These are phyloP conservation scores for Mucor ambiguus DNA, from an alignment of 371 early-diverging fungal genomes.

Conservation along the genomic window DNA sequence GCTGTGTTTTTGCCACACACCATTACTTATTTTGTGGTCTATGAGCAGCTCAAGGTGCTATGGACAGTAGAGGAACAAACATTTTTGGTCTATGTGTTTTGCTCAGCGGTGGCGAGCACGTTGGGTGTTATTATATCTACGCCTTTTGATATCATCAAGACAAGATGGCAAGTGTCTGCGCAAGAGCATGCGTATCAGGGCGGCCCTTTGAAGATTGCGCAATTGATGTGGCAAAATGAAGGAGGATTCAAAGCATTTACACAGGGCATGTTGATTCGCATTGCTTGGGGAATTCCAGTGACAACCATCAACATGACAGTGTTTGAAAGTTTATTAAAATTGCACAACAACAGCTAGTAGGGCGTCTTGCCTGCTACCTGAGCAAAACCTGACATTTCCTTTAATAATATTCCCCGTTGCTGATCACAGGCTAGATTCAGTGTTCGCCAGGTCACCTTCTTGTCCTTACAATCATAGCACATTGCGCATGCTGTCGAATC, in stretches of 20 bases:
- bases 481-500: slow-evolving; percentile 46
- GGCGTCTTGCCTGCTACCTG: slow-evolving; percentile 19
- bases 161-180: slow-evolving; percentile 90
- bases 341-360: slow-evolving; percentile 9
- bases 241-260: slow-evolving; percentile 67
- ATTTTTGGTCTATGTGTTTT: slow-evolving; percentile 53
- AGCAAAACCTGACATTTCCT: slow-evolving; percentile 27
- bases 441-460: slow-evolving; percentile 53
- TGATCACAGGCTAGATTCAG: slow-evolving; percentile 56
- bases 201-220: slow-evolving; percentile 35
- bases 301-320: slow-evolving; percentile 68
- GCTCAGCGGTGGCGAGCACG: slow-evolving; percentile 59
- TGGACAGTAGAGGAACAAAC: slow-evolving; percentile 22
- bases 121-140: slow-evolving; percentile 92
- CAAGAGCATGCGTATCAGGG: slow-evolving; percentile 51
- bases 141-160: slow-evolving; percentile 96
- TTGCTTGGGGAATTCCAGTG: slow-evolving; percentile 69
- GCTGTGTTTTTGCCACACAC: slow-evolving; percentile 68
- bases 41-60: slow-evolving; percentile 69
- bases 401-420: slow-evolving; percentile 49
- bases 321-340: slow-evolving; percentile 64
- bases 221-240: slow-evolving; percentile 54
- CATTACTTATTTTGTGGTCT: slow-evolving; percentile 71
- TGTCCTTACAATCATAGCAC: slow-evolving; percentile 60
- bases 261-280: slow-evolving; percentile 60